Evolutionary conservation across 1,284 basidiomycete genomes (phyloP).

Genomic region (Entoloma clypeatum): DNA sequence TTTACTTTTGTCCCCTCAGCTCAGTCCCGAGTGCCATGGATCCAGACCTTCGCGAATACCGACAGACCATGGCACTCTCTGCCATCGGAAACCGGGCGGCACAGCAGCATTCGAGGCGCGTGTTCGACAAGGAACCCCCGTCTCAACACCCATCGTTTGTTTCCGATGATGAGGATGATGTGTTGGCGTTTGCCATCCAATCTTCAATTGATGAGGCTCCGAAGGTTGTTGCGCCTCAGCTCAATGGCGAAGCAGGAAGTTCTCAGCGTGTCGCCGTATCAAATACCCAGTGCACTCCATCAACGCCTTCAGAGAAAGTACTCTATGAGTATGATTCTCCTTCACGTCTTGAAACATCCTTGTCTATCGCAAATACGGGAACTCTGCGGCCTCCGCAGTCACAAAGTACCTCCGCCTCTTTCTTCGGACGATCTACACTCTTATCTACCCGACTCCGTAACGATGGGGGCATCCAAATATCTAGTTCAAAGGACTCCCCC

Average conservation of each 20-base stretch:
- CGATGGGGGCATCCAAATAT: too few relatives aligned
- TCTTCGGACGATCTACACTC: slow-evolving; percentile 37
- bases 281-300: not conserved
- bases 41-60: slow-evolving; percentile 66
- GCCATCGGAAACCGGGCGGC: slow-evolving; percentile 58
- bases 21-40: slow-evolving; percentile 40
- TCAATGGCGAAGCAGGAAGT: not conserved
- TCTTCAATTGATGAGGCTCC: slow-evolving; percentile 44
- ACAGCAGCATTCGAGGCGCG: slow-evolving; percentile 35
- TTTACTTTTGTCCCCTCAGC: slow-evolving; percentile 25
- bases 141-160: too few relatives aligned
- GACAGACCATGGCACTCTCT: slow-evolving; percentile 60
- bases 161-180: slow-evolving; percentile 43
- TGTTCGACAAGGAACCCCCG: slow-evolving; percentile 29
- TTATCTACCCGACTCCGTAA: slow-evolving; percentile 25
- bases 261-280: not conserved
- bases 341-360: slow-evolving; percentile 56
- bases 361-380: slow-evolving; percentile 59
- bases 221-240: slow-evolving; percentile 4
- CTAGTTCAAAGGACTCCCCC: too few relatives aligned
- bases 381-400: slow-evolving; percentile 29
- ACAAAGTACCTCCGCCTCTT: slow-evolving; percentile 16
- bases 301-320: slow-evolving; percentile 19
- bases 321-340: slow-evolving; percentile 44
- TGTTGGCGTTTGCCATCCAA: slow-evolving; percentile 56